phyloP scores from a whole-genome alignment of 768 basidiomycete genomes.

The Arthromyces matolae region DNA sequence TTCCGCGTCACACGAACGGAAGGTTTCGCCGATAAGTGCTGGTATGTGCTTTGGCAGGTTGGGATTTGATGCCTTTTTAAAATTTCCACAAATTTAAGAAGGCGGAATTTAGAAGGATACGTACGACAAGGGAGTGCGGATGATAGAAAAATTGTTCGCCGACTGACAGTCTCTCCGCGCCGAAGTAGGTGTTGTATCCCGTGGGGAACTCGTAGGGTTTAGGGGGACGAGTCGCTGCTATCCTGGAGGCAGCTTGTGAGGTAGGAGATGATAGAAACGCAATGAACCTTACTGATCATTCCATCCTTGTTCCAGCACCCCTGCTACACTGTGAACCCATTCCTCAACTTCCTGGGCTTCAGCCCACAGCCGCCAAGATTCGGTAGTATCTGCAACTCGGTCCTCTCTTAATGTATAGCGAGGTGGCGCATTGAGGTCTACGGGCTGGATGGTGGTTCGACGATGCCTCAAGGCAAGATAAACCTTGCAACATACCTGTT shows the following conservation, averaged over 20 bases:
- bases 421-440: conserved; percentile 64
- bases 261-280: not conserved
- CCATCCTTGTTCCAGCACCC: conserved; percentile 84
- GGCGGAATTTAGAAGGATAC: conserved; percentile 17
- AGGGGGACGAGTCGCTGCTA: conserved; percentile 50
- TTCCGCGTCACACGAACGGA: conserved; percentile 88
- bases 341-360: conserved; percentile 84
- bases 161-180: conserved; percentile 72
- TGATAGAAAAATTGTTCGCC: conserved; percentile 91
- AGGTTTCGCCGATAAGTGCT: conserved; percentile 69
- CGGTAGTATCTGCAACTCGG: conserved; percentile 65
- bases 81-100: not conserved
- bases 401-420: conserved; percentile 74
- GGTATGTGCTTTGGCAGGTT: conserved; percentile 75
- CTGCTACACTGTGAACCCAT: conserved; percentile 87
- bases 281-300: conserved; percentile 69
- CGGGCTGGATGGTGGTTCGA: conserved; percentile 44
- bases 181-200: conserved; percentile 84
- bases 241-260: conserved; percentile 35
- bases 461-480: not conserved
- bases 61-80: conserved; percentile 48
- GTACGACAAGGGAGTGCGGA: conserved; percentile 49
- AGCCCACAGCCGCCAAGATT: conserved; percentile 79
- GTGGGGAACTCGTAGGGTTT: conserved; percentile 94
- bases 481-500: conserved; percentile 60